Evolutionary conservation across 2,329 filamentous ascomycete species (phyloP).

Genomic region (Aspergillus melleus): DNA sequence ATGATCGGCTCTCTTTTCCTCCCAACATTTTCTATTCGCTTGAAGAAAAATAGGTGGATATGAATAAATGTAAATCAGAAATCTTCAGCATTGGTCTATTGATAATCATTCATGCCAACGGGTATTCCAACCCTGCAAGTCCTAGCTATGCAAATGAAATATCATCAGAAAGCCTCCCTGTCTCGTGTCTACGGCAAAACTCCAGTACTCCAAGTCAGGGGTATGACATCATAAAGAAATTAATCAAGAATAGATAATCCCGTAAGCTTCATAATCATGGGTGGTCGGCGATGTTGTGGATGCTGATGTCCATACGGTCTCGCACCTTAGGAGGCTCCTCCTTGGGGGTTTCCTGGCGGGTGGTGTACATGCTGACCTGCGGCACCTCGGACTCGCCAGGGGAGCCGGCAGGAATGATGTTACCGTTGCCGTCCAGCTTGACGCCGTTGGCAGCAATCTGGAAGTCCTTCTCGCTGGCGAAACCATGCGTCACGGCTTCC

Average conservation of each 20-base stretch:
- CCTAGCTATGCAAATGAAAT: slow-evolving; percentile 5
- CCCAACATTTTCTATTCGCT: too few species aligned
- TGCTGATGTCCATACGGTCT: slow-evolving; percentile 59
- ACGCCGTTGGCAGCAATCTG: slow-evolving; percentile 64
- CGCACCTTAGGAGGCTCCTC: slow-evolving; percentile 44
- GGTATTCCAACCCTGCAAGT: not conserved
- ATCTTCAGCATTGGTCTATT: not conserved
- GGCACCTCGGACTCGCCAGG: slow-evolving; percentile 23
- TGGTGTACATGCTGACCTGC: slow-evolving; percentile 24
- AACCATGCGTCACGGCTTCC: slow-evolving; percentile 63
- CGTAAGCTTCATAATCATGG: slow-evolving; percentile 27
- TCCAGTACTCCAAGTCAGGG: slow-evolving; percentile 3
- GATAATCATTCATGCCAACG: not conserved
- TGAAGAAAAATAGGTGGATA: too few species aligned
- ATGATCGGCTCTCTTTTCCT: not conserved
- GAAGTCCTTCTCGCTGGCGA: slow-evolving; percentile 61
- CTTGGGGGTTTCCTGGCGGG: slow-evolving; percentile 18
- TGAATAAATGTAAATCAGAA: not conserved
- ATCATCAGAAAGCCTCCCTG: slow-evolving; percentile 9
- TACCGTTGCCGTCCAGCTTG: slow-evolving; percentile 56
- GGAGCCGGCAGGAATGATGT: slow-evolving; percentile 53
- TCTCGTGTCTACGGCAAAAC: not conserved
- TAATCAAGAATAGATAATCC: slow-evolving; percentile 6
- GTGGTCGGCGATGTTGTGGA: slow-evolving; percentile 58
- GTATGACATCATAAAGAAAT: slow-evolving; percentile 6